Percentiles rank a stretch among this genome's conserved stretches.
Conservation (phyloP, 371 early-diverging fungal species). For the Polyrhizophydium stewartii region DNA sequence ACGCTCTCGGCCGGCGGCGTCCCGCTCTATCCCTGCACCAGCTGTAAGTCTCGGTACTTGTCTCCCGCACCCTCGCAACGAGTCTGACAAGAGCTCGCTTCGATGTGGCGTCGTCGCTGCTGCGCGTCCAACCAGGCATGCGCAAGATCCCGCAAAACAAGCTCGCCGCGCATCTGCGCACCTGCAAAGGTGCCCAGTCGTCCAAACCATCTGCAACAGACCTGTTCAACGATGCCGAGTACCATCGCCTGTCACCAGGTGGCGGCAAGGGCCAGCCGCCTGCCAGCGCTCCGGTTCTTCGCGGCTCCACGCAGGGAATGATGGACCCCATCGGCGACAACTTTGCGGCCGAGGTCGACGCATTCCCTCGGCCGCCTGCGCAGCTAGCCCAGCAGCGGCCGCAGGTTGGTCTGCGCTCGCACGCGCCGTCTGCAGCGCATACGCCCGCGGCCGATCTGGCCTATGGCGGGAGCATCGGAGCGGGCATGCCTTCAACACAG, state of each 20-base stretch:
- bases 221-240: background rate
- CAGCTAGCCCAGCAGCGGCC: too few relatives aligned
- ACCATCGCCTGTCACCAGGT: background rate
- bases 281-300: background rate
- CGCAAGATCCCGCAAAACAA: background rate
- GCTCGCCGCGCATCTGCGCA: slow-evolving; percentile 1
- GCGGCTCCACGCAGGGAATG: background rate
- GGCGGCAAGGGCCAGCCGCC: background rate
- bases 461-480: too few relatives aligned
- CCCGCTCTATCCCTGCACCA: slow-evolving; percentile 1
- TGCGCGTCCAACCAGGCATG: slow-evolving; percentile 1
- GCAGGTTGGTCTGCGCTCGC: too few relatives aligned
- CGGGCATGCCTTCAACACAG: too few relatives aligned
- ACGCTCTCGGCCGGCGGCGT: slow-evolving; percentile 2
- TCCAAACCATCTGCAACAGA: too few relatives aligned
- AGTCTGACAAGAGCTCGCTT: too few relatives aligned
- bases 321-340: too few relatives aligned
- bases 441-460: too few relatives aligned
- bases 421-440: too few relatives aligned
- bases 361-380: too few relatives aligned
- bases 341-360: too few relatives aligned
- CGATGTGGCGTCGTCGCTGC: background rate
- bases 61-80: background rate
- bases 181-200: background rate
- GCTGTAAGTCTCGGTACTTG: background rate